These are phyloP conservation scores for Phytopythium ostracodes DNA, from an alignment of 352 stramenopile genomes.

Conservation along the genomic window DNA sequence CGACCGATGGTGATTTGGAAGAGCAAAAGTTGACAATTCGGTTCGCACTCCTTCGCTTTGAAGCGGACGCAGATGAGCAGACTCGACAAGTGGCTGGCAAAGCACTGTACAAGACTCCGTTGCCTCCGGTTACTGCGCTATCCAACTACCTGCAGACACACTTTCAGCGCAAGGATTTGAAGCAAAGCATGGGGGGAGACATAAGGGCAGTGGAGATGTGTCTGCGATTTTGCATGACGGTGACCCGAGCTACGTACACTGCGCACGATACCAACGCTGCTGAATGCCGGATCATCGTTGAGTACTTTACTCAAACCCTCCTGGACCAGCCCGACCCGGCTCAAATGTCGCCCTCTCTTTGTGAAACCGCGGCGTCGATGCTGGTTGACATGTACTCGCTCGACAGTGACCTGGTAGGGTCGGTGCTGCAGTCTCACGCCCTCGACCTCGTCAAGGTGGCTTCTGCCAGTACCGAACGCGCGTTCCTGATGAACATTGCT, in stretches of 20 bases:
- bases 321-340: slow-evolving; percentile 11
- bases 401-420: slow-evolving; percentile 22
- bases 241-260: slow-evolving; percentile 25
- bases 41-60: slow-evolving; percentile 53
- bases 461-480: slow-evolving; percentile 21
- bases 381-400: slow-evolving; percentile 32
- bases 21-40: slow-evolving; percentile 41
- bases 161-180: slow-evolving; percentile 33
- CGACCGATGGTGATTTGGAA: slow-evolving; percentile 6
- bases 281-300: slow-evolving; percentile 29
- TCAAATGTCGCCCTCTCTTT: slow-evolving; percentile 11
- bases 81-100: slow-evolving; percentile 30
- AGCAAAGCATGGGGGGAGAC: slow-evolving; percentile 27
- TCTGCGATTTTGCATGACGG: slow-evolving; percentile 46
- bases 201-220: slow-evolving; percentile 37
- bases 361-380: slow-evolving; percentile 29
- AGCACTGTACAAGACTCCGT: slow-evolving; percentile 38
- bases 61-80: slow-evolving; percentile 33
- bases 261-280: slow-evolving; percentile 14
- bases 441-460: slow-evolving; percentile 21
- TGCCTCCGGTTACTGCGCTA: slow-evolving; percentile 30
- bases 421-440: slow-evolving; percentile 15
- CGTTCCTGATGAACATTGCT: slow-evolving; percentile 34
- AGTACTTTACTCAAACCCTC: slow-evolving; percentile 51
- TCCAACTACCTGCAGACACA: slow-evolving; percentile 21